Base-by-base conservation (phyloP, 2,329 filamentous ascomycete species). In the Diaporthe citriasiana region DNA sequence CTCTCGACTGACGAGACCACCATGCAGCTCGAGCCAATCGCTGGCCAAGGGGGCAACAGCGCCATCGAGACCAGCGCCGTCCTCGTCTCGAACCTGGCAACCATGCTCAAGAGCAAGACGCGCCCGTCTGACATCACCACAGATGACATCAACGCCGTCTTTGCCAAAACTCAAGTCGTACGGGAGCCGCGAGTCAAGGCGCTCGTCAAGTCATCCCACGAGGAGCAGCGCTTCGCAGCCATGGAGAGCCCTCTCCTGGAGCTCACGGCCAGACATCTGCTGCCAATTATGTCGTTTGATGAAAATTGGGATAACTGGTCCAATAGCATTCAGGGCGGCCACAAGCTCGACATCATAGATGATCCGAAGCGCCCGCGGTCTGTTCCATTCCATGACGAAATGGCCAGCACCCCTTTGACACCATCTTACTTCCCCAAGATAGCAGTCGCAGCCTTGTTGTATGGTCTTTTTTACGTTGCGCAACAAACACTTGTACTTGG, bases 41-140 rank as follows among this genome's bases (percentile, higher is more conserved):
- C 74, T 0, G 79, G 78, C 3, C 77, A 78, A n/a, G 79, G 79
- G 13, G 79, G 78, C 40, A 80, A 80, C 45, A 75, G 75, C 12
- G 78, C 78, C n/a, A 77, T 80, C 19, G 79, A 80, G 51, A 77
- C 76, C 0, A 76, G 77, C 2, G 78, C 79, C 0, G 73, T 75
- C 9, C 74, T 80, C 5, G 68, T 75, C 30, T 79, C 80, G 45
- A 38, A 47, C 33, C 74, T 77, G 27, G 55, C 40, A 7, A 68
- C 45, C 22, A 50, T 65, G 22, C 47, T 76, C 17, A 68, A 70
- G 38, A 33, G 38, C 42, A 50, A 55, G 56, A 27, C 50, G 9
- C 15, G 22, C 33, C 9, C 73, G 55, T 70, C 71, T 51, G 22
- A 57, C 71, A 17, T 35, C 45, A 27, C 72, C 30, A 50, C 27